Conservation (phyloP, 2,329 filamentous ascomycete genomes). For the Ascochyta lentis region DNA sequence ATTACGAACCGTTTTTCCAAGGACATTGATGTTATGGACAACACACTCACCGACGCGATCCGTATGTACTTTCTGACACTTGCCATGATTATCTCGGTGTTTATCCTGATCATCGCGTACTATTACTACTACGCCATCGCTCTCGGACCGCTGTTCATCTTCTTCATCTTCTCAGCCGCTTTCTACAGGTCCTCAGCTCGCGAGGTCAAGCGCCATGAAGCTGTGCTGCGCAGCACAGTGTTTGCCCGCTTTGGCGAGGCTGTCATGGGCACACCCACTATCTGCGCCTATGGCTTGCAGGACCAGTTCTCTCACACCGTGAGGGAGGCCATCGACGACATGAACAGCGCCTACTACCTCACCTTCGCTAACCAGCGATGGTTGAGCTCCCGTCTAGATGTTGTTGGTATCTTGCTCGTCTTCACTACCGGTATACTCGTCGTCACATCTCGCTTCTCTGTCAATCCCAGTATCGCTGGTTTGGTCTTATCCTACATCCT, state of each 20-base stretch:
- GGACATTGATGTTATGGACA: conserved; percentile 97
- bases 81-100: conserved; percentile 66
- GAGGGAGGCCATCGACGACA: conserved; percentile 78
- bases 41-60: conserved; percentile 85
- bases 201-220: conserved; percentile 93
- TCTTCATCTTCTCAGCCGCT: conserved; percentile 81
- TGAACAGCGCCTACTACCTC: conserved; percentile 93
- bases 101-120: conserved; percentile 90
- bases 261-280: conserved; percentile 80
- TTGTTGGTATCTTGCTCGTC: conserved; percentile 82
- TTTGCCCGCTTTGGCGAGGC: conserved; percentile 93
- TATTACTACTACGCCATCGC: conserved; percentile 87
- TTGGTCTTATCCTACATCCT: conserved; percentile 93
- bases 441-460: conserved; percentile 86
- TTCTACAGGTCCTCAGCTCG: conserved; percentile 93
- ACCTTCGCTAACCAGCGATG: conserved; percentile 96
- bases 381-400: conserved; percentile 84
- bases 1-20: conserved; percentile 97
- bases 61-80: conserved; percentile 91
- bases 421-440: conserved; percentile 90
- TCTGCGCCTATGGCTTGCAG: conserved; percentile 86
- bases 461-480: conserved; percentile 83
- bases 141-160: conserved; percentile 70
- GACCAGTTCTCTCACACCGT: conserved; percentile 75
- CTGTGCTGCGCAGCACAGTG: conserved; percentile 83